Percentiles rank a stretch among this genome's conserved stretches.
Conservation (phyloP, 129 eudicot genomes). For the Tagetes erecta region DNA sequence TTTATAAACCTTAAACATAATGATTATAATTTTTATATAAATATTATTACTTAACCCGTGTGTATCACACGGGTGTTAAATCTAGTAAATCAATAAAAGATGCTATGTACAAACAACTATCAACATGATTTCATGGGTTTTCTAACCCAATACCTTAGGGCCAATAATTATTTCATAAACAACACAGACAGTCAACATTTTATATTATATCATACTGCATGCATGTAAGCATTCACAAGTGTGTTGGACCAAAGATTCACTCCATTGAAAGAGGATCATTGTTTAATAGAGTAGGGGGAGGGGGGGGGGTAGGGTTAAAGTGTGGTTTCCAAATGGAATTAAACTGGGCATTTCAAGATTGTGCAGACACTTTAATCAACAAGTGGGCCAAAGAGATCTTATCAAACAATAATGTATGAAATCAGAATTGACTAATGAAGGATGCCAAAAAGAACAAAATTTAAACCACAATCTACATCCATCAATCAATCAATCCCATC, state of each 20-base stretch:
- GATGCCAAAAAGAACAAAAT: conserved; percentile 33
- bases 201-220: conserved; percentile 26
- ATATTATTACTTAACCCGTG: too few species aligned
- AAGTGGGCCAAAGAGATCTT: conserved; percentile 44
- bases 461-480: conserved; percentile 25
- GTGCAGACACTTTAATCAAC: conserved; percentile 44
- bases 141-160: conserved; percentile 7
- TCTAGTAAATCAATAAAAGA: too few species aligned
- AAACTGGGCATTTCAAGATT: conserved; percentile 38
- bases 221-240: conserved; percentile 35
- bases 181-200: conserved; percentile 3
- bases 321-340: conserved; percentile 39
- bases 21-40: too few species aligned
- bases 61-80: too few species aligned
- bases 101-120: neutral
- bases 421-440: conserved; percentile 29
- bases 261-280: conserved; percentile 19
- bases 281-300: neutral
- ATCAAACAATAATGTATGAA: conserved; percentile 30
- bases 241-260: conserved; percentile 39
- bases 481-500: conserved; percentile 37
- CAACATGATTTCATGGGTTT: neutral
- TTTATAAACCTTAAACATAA: too few species aligned
- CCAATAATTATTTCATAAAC: conserved; percentile 25
- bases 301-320: conserved; percentile 9